Evolutionary conservation across 768 basidiomycete genomes (phyloP), one percentile per base, ranked within the genome.

Genomic region (Tubosaeta sp.): DNA sequence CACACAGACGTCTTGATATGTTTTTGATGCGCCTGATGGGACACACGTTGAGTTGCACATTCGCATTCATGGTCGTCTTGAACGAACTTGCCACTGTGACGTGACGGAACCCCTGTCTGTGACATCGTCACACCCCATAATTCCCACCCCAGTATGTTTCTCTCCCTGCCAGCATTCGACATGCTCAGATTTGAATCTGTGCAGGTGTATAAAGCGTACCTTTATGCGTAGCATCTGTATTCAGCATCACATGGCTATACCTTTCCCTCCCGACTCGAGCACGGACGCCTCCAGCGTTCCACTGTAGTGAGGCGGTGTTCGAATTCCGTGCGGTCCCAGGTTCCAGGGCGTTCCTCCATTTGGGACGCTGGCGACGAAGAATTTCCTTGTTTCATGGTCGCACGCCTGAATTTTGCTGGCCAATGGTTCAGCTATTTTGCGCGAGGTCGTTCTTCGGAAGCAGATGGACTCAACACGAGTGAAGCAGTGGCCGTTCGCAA

Each of bases 61-160:
- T 44, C 31, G 25, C 40, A 48, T 52, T 49, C 24, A 60, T 64
- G 30, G 63, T 67, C 59, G 64, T 62, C 56, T 56, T 62, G 63
- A 52, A 53, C 14, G 49, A 34, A 68, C 61, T 66, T 66, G 64
- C 66, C 64, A 46, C 27, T 39, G 66, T 68, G 64, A 66, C 32
- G 64, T 65, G 61, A 63, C 64, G 54, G 2, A 0, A 25, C 60
- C 64, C 64, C 64, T 68, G 44, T 66, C 30, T 48, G 56, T 66
- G 56, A 66, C 59, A 16, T 0, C 32, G 56, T 66, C 66, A 65
- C 66, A 18, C 0, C 29, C 10, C 29, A 4, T 57, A 53, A 4
- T 54, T 59, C 54, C 52, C 36, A 40, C 6, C 32, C 32, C 16
- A 16, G 32, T 34, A 16, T 14, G 32, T 34, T 16, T 4, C 32